A percentile compares a stretch with the other conserved stretches of the same genome.
phyloP scores from a whole-genome alignment of 73 alveolate species.

The Stentor coeruleus region DNA sequence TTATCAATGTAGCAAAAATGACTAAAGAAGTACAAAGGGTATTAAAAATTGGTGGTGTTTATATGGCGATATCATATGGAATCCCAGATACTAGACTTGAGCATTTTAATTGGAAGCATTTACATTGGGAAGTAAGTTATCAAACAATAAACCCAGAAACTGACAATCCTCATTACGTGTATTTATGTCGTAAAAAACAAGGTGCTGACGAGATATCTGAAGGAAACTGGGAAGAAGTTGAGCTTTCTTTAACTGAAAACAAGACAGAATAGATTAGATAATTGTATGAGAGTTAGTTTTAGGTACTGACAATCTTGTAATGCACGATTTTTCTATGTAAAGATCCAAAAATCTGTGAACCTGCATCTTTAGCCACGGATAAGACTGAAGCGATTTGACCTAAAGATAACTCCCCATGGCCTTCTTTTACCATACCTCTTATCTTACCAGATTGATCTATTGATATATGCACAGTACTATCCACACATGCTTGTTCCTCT shows the following conservation, averaged over 20 bases:
- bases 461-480: not conserved
- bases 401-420: not conserved
- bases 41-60: conserved; percentile 64
- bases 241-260: not conserved
- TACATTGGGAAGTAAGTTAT: conserved; percentile 52
- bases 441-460: not conserved
- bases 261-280: not conserved
- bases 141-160: conserved; percentile 18
- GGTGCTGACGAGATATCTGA: not conserved
- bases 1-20: conserved; percentile 61
- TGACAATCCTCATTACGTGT: conserved; percentile 20
- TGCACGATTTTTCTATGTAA: too few species aligned
- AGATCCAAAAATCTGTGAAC: too few species aligned
- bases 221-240: conserved; percentile 16
- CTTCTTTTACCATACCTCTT: conserved; percentile 9
- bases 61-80: conserved; percentile 74
- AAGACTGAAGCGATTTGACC: not conserved
- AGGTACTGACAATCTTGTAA: too few species aligned
- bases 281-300: too few species aligned
- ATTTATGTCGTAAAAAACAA: conserved; percentile 25
- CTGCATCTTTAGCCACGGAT: not conserved
- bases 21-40: conserved; percentile 76
- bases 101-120: conserved; percentile 63
- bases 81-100: conserved; percentile 75
- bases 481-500: not conserved